Base-by-base conservation (phyloP, 2,329 filamentous ascomycete species). In the Aspergillus pseudoterreus region DNA sequence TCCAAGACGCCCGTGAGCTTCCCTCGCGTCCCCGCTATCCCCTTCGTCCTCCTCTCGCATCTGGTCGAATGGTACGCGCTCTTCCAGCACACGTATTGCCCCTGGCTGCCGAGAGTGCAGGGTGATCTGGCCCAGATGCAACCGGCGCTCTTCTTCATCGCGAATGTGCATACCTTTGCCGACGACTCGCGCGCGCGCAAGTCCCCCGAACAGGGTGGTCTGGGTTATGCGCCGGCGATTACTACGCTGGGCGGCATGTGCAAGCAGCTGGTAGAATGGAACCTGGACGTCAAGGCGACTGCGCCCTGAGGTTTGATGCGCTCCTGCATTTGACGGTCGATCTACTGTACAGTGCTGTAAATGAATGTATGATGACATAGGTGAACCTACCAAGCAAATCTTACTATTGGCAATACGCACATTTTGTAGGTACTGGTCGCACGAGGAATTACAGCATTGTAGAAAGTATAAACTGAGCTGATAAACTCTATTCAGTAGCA, bases 221-320 rank as follows among this genome's bases (percentile, higher is more conserved):
- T 72, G 32, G 69, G 69, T 3, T 72, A 71, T 54, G 44, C 53
- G 2, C 49, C 65, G n/a, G 61, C 64, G 3, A 36, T 70, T 14
- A 66, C 53, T 14, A 70, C 66, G 4, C 39, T 71, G 21, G 62
- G 70, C 12, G 69, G 67, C 2, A 56, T 71, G 58, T 69, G 64
- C 45, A 64, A 63, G 51, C 52, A 68, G 21, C 24, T 71, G 35
- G 52, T 62, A 27, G 62, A 67, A 45, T 71, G 68, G 69, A 71
- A 71, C 50, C 46, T 55, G 21, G 57, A 59, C 33, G 60, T 53
- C n/a, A 54, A 53, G 17, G 39, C 17, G 39, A 19, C 19, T 42
- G 17, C 19, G 6, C 4, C 6, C 17, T 27, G 22, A 38, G 17
- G 12, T 46, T n/a, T n/a, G 17, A 14, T 17, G 43, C n/a, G 30